Evolutionary conservation across 148 eudicot genomes (phyloP).

Genomic region (Selenicereus undatus): DNA sequence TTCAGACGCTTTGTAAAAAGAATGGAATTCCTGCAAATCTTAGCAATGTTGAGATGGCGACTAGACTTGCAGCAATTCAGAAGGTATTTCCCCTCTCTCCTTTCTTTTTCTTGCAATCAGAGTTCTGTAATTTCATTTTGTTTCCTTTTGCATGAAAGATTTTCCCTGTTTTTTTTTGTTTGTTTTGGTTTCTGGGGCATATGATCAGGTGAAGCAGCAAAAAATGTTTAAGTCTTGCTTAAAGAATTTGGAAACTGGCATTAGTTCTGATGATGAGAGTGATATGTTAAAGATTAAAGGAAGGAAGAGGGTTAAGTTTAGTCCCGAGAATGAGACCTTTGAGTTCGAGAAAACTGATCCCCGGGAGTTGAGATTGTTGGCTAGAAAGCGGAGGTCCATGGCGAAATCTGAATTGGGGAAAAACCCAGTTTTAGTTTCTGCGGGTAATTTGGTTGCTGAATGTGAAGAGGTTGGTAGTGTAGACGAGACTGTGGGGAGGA

Average conservation of each 20-base stretch:
- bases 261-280: constrained; percentile 21
- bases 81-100: constrained; percentile 28
- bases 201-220: constrained; percentile 16
- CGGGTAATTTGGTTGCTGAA: background rate
- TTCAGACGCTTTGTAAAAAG: constrained; percentile 65
- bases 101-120: background rate
- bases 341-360: constrained; percentile 41
- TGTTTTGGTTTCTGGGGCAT: background rate
- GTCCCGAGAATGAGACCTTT: constrained; percentile 55
- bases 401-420: background rate
- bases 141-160: background rate
- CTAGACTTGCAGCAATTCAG: constrained; percentile 37
- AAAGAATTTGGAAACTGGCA: constrained; percentile 27
- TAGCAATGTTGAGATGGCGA: constrained; percentile 58
- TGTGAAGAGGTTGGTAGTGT: background rate
- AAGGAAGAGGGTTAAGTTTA: constrained; percentile 64
- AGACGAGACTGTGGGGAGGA: background rate
- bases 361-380: constrained; percentile 29
- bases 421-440: background rate
- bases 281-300: constrained; percentile 28
- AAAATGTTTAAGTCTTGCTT: constrained; percentile 36
- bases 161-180: background rate
- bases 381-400: constrained; percentile 36
- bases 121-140: constrained; percentile 2
- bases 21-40: constrained; percentile 63